Percentiles rank a stretch among this genome's conserved stretches.
phyloP scores from a whole-genome alignment of 164 flowering plant genomes.

The Aristolochia fimbriata region DNA sequence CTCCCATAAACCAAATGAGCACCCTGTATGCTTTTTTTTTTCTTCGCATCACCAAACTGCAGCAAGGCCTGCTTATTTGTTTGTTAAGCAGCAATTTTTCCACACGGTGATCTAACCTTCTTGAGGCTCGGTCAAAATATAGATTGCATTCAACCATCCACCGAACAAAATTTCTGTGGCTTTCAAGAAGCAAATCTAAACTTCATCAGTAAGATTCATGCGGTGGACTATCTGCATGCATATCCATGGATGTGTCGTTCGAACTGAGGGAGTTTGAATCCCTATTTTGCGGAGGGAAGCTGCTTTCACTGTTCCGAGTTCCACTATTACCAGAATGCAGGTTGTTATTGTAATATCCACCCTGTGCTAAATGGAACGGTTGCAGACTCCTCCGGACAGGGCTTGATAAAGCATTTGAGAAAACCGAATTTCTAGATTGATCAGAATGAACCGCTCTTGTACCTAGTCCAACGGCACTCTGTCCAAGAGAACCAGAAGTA shows the following conservation, averaged over 20 bases:
- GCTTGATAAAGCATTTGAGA: constrained; percentile 59
- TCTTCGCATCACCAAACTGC: no score
- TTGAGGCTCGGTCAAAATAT: no score
- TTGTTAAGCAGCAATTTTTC: no score
- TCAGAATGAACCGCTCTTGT: constrained; percentile 34
- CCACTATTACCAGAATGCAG: constrained; percentile 21
- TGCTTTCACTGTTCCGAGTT: constrained; percentile 19
- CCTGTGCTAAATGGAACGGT: constrained; percentile 36
- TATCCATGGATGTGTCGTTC: constrained; percentile 47
- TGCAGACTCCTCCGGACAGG: constrained; percentile 52
- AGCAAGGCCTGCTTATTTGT: no score
- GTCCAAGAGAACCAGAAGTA: constrained; percentile 43
- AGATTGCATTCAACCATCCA: no score
- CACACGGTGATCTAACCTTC: no score
- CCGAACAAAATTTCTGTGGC: no score
- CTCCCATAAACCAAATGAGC: no score
- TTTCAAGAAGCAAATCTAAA: no score
- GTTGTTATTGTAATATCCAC: constrained; percentile 28
- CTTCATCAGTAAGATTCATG: constrained; percentile 28
- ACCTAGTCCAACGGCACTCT: constrained; percentile 19
- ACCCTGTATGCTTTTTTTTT: no score
- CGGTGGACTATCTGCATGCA: constrained; percentile 53
- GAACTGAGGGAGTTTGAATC: constrained; percentile 37
- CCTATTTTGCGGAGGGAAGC: constrained; percentile 29
- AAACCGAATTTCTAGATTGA: constrained; percentile 48